phyloP scores from a whole-genome alignment of 257 asterid genomes.

The Solanum piurae region DNA sequence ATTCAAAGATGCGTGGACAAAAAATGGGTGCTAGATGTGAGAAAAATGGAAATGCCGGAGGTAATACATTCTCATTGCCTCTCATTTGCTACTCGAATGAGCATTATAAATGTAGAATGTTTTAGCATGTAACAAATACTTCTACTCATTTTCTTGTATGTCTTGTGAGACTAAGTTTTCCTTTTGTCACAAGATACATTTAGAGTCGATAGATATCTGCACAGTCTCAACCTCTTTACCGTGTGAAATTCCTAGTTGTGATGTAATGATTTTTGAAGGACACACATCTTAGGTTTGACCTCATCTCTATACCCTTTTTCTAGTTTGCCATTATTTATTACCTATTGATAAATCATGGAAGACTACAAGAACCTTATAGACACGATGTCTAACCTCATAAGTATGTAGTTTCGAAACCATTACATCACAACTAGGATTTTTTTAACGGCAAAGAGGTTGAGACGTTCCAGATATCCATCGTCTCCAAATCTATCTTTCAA shows the following conservation, averaged over 20 bases:
- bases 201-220: conserved; percentile 79
- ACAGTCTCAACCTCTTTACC: conserved; percentile 37
- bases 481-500: conserved; percentile 54
- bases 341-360: too few species aligned
- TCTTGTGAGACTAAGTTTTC: neutral
- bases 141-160: neutral
- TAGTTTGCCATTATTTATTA: neutral
- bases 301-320: neutral
- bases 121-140: neutral
- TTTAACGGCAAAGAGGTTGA: conserved; percentile 49
- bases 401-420: conserved; percentile 48
- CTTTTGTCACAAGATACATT: conserved; percentile 23
- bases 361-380: too few species aligned
- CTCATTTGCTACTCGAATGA: neutral
- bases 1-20: conserved; percentile 29
- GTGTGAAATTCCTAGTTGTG: conserved; percentile 58
- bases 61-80: conserved; percentile 14
- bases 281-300: conserved; percentile 85
- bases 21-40: conserved; percentile 29
- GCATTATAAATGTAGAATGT: neutral
- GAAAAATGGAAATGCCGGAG: conserved; percentile 54
- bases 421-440: conserved; percentile 21
- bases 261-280: conserved; percentile 78
- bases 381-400: too few species aligned
- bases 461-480: conserved; percentile 68